Evolutionary conservation across 2,329 filamentous ascomycete genomes (phyloP), one percentile per base, ranked within the genome.

Genomic region (Aspergillus arachidicola): DNA sequence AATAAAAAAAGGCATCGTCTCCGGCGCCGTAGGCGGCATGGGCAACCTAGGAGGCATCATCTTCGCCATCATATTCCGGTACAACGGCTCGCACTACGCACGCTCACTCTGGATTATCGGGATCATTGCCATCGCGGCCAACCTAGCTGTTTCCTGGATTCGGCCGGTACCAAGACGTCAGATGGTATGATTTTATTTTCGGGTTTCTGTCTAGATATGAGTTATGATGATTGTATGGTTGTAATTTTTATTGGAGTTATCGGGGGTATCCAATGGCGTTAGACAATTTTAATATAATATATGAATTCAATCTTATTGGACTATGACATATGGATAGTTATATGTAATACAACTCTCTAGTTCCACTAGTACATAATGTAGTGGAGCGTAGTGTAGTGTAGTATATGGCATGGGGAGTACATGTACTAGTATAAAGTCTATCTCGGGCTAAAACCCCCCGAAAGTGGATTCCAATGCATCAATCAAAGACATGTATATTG

Each of bases 1-100:
- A 32, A 28, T 30, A 21, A 54, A 23, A 26, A 9, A 57, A 81
- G 82, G 79, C 63, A 83, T 87, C 61, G 85, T 97, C 7, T 91
- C 90, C 1, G 93, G 93, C 14, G 81, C 91, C 41, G 90, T 92
- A 0, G 94, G 94, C 11, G 93, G 91, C 0, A 83, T 86, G 10
- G 93, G 94, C 1, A 97, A 97, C 72, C 77, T 97, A 11, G 94
- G 94, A 4, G 94, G 94, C 14, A 87, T 97, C 58, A 77, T 96
- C 56, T 96, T 95, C 72, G 90, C 92, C 23, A 87, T 96, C 73
- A 87, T 93, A 73, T 96, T 94, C 83, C 84, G 92, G 57, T 95
- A 94, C 78, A 82, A 86, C 56, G 88, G 87, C 6, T 86, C 80
- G 1, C 79, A 90, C 72, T 96, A 93, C 72, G 86, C 83, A 12